Evolutionary conservation across 805 yeast species (phyloP).

Genomic region (Metschnikowia hibisci): DNA sequence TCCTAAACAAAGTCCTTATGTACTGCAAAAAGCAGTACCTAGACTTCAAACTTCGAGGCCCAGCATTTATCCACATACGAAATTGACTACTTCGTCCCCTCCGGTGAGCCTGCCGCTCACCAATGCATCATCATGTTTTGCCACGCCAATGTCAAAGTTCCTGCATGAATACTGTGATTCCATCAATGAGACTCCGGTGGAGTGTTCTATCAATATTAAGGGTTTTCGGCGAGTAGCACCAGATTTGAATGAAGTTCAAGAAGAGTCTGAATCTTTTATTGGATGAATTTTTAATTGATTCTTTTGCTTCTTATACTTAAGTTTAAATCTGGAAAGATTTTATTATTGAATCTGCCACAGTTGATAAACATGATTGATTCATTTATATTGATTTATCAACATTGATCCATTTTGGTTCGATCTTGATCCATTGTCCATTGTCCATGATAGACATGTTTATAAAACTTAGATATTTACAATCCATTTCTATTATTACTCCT

Average conservation of each 20-base stretch:
- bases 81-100: constrained; percentile 25
- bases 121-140: constrained; percentile 6
- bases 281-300: too few species aligned
- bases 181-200: constrained; percentile 39
- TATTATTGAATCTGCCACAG: too few species aligned
- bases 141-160: constrained; percentile 23
- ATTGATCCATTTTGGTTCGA: too few species aligned
- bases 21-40: neutral
- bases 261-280: constrained; percentile 1
- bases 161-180: constrained; percentile 29
- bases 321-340: too few species aligned
- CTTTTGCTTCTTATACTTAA: too few species aligned
- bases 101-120: constrained; percentile 35
- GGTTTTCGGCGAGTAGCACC: constrained; percentile 1
- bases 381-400: too few species aligned
- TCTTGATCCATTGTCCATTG: too few species aligned
- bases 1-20: constrained; percentile 3
- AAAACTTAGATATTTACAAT: too few species aligned
- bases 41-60: constrained; percentile 10
- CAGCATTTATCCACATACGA: constrained; percentile 5
- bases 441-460: too few species aligned
- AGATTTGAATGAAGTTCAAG: constrained; percentile 9
- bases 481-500: too few species aligned
- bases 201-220: constrained; percentile 24
- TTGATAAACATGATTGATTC: too few species aligned